Evolutionary conservation across 106 monocot genomes (phyloP).

Genomic region (Platanthera zijinensis): DNA sequence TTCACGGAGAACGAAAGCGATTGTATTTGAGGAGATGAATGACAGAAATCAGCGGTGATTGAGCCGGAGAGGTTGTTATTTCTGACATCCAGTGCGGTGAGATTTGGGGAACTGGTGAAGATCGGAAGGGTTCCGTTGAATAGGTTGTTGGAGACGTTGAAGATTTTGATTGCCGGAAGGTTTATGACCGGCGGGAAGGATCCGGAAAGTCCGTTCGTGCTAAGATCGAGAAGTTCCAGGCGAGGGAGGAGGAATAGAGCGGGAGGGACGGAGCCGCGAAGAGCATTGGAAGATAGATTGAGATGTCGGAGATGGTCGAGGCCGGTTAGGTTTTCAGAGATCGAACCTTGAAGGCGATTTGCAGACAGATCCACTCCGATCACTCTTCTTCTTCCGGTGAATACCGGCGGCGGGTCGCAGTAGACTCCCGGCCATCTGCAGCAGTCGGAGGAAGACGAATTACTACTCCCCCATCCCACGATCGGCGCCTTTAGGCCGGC

Average conservation of each 20-base stretch:
- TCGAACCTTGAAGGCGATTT: constrained; percentile 24
- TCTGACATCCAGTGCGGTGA: constrained; percentile 13
- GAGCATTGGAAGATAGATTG: constrained; percentile 39
- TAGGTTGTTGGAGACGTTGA: constrained; percentile 57
- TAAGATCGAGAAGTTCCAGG: constrained; percentile 50
- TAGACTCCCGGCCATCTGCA: constrained; percentile 15
- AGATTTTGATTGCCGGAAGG: constrained; percentile 33
- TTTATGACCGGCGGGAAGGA: constrained; percentile 11
- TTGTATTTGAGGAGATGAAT: constrained; percentile 18
- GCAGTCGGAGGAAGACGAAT: constrained; percentile 11
- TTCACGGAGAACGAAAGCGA: constrained; percentile 40
- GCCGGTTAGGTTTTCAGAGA: constrained; percentile 22
- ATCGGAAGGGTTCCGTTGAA: constrained; percentile 42
- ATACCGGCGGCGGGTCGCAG: neutral
- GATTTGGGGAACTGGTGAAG: constrained; percentile 16
- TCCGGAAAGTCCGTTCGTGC: constrained; percentile 42
- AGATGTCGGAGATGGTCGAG: constrained; percentile 26
- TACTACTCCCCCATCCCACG: constrained; percentile 10
- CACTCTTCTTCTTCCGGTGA: constrained; percentile 24
- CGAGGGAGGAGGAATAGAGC: constrained; percentile 26
- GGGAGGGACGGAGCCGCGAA: constrained; percentile 28
- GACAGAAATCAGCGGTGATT: constrained; percentile 21
- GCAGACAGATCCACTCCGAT: constrained; percentile 41
- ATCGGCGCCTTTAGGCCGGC: constrained; percentile 4
- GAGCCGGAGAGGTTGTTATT: neutral